A percentile compares a stretch with the other conserved stretches of the same genome.
phyloP scores from a whole-genome alignment of 768 basidiomycete species.

The Cystofilobasidium ferigula region DNA sequence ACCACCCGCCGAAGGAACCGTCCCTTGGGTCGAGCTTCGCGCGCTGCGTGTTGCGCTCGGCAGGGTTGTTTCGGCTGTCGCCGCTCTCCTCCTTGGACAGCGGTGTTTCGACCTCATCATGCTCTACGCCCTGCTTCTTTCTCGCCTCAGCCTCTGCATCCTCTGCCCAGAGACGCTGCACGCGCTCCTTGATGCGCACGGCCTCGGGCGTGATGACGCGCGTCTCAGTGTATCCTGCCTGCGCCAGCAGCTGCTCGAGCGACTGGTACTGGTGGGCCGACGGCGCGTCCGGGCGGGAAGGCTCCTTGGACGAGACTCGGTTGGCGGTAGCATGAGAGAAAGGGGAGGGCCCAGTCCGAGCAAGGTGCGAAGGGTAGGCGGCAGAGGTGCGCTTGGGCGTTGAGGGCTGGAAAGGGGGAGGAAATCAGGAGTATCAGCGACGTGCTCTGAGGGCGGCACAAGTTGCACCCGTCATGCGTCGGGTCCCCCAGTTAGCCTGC shows the following conservation, averaged over 20 bases:
- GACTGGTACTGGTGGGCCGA: constrained; percentile 5
- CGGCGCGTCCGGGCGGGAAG: no score
- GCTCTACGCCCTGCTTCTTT: neutral
- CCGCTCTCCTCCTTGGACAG: neutral
- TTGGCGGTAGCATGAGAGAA: no score
- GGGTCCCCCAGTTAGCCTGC: no score
- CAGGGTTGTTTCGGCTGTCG: neutral
- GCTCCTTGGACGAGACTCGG: no score
- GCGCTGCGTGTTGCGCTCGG: neutral
- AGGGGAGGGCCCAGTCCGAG: no score
- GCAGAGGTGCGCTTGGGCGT: no score
- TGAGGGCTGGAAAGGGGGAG: no score
- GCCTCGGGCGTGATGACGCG: constrained; percentile 7
- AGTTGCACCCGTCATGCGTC: no score
- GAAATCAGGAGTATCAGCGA: no score
- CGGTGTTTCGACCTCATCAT: neutral
- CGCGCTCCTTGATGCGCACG: constrained; percentile 8
- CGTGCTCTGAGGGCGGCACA: no score
- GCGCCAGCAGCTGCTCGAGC: constrained; percentile 4
- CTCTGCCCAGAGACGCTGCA: neutral
- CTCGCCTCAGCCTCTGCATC: constrained; percentile 1
- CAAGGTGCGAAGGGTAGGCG: no score
- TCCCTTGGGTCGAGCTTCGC: no score
- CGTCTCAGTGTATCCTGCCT: constrained; percentile 8
- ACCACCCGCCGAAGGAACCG: neutral